phyloP scores from a whole-genome alignment of 192 early-diverging fungal genomes.

The Funneliformis geosporum region DNA sequence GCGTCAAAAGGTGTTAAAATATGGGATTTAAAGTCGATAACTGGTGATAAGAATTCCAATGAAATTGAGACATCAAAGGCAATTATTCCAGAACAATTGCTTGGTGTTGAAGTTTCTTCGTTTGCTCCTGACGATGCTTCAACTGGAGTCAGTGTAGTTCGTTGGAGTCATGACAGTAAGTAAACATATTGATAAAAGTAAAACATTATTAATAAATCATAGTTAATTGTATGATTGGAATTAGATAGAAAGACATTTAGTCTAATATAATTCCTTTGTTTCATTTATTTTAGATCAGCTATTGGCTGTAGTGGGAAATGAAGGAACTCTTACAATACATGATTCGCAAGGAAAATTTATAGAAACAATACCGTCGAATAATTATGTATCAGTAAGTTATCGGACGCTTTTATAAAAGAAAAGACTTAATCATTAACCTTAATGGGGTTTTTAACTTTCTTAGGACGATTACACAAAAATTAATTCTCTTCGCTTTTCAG shows the following conservation, averaged over 20 bases:
- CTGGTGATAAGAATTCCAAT: not conserved
- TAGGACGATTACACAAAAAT: constrained; percentile 16
- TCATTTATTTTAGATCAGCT: not conserved
- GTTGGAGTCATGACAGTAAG: constrained; percentile 31
- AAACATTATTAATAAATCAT: not conserved
- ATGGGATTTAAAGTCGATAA: constrained; percentile 13
- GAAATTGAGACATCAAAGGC: not conserved
- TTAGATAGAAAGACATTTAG: not conserved
- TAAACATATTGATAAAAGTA: not conserved
- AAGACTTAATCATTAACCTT: not conserved
- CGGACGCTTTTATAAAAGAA: too few species aligned
- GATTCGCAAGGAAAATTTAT: constrained; percentile 10
- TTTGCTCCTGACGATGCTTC: not conserved
- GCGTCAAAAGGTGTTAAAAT: constrained; percentile 24
- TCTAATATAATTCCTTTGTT: not conserved
- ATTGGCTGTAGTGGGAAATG: constrained; percentile 14
- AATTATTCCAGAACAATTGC: constrained; percentile 6
- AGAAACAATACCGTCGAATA: constrained; percentile 11
- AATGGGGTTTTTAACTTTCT: not conserved
- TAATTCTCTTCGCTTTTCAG: constrained; percentile 12
- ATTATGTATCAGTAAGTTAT: not conserved
- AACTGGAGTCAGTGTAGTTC: constrained; percentile 17
- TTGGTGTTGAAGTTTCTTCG: constrained; percentile 14
- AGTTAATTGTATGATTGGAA: too few species aligned
- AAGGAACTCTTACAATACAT: constrained; percentile 29